These are phyloP conservation scores for Chrysopogon serrulatus DNA, from an alignment of 176 grass and related monocot species.

Conservation along the genomic window DNA sequence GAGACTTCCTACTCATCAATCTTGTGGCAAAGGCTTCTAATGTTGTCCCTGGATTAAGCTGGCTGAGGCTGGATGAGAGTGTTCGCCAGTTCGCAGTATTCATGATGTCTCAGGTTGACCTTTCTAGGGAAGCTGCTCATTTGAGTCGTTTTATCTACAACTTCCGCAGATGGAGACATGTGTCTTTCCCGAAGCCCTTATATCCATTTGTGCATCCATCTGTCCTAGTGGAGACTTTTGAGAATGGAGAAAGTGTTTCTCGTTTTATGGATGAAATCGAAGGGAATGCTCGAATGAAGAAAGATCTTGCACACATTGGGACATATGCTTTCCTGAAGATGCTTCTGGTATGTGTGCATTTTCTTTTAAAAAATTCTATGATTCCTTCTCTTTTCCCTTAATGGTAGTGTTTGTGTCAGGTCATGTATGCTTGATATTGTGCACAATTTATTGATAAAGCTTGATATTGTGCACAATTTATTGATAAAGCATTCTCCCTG, in stretches of 20 bases:
- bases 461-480: background rate
- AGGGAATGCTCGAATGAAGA: conserved; percentile 65
- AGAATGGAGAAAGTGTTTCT: conserved; percentile 93
- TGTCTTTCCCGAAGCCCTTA: conserved; percentile 90
- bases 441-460: no score
- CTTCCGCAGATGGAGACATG: conserved; percentile 81
- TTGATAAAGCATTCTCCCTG: background rate
- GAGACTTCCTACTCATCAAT: conserved; percentile 89
- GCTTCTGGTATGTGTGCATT: conserved; percentile 67
- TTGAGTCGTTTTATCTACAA: conserved; percentile 93
- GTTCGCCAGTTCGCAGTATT: conserved; percentile 86
- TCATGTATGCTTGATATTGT: background rate
- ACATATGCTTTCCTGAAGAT: conserved; percentile 97
- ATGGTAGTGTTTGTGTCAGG: background rate
- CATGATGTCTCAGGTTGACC: conserved; percentile 98
- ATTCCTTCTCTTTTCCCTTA: background rate
- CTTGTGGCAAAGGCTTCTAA: conserved; percentile 58
- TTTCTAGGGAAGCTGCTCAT: conserved; percentile 92
- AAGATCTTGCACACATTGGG: conserved; percentile 77
- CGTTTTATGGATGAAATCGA: conserved; percentile 64
- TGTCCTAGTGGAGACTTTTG: conserved; percentile 97
- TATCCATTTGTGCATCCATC: conserved; percentile 98
- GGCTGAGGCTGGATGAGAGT: conserved; percentile 97
- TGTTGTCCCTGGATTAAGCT: conserved; percentile 73
- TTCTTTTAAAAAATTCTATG: conserved; percentile 9